Base-by-base conservation (phyloP, 805 yeast species). In the Kodamaea nitidulidarum region DNA sequence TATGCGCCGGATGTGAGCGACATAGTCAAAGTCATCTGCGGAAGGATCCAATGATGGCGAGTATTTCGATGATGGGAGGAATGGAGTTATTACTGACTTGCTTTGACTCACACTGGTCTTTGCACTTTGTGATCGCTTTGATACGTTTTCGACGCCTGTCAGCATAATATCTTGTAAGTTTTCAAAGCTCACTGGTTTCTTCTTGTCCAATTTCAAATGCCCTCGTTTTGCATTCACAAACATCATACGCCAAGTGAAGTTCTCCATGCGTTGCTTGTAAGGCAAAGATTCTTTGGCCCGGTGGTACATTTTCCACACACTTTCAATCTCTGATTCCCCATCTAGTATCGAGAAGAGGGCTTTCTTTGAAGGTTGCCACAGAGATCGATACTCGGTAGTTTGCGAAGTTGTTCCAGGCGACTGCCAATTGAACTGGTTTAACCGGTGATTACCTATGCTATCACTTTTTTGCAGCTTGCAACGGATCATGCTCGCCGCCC, bases 211-310 rank as follows among this genome's bases (percentile, higher is more conserved):
- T 10, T 16, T 10, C 16, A 15, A 6, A 3, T 11, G 38, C 14
- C 33, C 35, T 37, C 41, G 22, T 24, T 20, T 24, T 39, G 47
- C 42, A 37, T 56, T 57, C 48, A 82, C 65, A 32, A 72, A 76
- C 90, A 88, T 82, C 78, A 88, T 73, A 43, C 96, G 66, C 96
- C 96, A 88, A 7, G 95, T 80, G 39, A 88, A 60, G 55, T 88
- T 88, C 53, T 84, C 87, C 80, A 88, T 83, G 36, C 96, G 67
- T 18, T 78, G 73, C 40, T 76, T 74, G 56, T 85, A 80, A 1
- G 95, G 95, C 29, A 88, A 62, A 9, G 81, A 71, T 8, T 85
- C 80, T 47, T 77, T 78, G 11, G 95, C 95, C 47, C 75, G 76
- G 37, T 82, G 70, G 60, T 88, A 88, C 81, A 88, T 75, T 53